Evolutionary conservation across 2,329 filamentous ascomycete genomes (phyloP).

Genomic region (Neonectria sp.): DNA sequence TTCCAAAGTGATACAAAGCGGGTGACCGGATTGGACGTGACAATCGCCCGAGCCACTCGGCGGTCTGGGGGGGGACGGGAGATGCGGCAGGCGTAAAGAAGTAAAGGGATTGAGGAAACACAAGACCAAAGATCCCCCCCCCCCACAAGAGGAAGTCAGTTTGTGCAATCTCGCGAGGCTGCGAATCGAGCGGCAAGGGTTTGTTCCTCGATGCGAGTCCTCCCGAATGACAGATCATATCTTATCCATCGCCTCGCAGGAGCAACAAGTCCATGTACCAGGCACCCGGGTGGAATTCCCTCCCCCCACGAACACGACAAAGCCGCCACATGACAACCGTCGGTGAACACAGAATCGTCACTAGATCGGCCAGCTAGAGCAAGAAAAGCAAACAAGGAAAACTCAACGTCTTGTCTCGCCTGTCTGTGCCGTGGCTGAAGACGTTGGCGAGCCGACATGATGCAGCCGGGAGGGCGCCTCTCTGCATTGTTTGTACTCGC

Average conservation of each 20-base stretch:
- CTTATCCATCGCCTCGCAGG: neutral
- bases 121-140: neutral
- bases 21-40: conserved; percentile 10
- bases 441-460: neutral
- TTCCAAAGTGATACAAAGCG: conserved; percentile 1
- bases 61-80: conserved; percentile 20
- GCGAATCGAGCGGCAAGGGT: neutral
- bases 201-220: neutral
- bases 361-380: neutral
- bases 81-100: conserved; percentile 30
- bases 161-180: conserved; percentile 3
- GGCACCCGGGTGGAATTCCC: neutral
- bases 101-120: neutral
- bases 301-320: neutral
- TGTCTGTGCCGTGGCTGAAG: neutral
- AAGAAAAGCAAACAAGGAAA: neutral
- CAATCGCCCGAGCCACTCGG: conserved; percentile 23
- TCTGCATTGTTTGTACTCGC: neutral
- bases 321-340: neutral
- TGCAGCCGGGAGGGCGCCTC: neutral
- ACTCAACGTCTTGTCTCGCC: neutral
- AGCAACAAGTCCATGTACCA: neutral
- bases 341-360: neutral
- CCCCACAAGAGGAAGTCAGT: neutral
- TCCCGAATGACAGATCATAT: conserved; percentile 1